Conservation (phyloP, 78 protist species). For the Monocercomonoides exilis region DNA sequence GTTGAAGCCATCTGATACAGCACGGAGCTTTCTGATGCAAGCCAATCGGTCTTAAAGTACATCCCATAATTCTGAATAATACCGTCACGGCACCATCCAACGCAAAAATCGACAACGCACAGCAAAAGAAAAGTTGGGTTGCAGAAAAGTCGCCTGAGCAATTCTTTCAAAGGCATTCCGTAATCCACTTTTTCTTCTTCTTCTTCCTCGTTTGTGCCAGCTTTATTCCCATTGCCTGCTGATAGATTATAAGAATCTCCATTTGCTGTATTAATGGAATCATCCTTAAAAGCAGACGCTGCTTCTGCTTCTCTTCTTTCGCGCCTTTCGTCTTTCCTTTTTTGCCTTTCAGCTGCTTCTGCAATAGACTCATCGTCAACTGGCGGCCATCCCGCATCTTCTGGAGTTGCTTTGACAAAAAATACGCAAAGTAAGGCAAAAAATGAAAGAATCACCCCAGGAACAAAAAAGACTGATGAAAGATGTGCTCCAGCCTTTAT, state of each 20-base stretch:
- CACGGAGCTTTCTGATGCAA: not conserved
- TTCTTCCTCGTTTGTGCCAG: not conserved
- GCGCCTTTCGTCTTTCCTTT: not conserved
- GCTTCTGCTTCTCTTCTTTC: not conserved
- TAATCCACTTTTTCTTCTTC: not conserved
- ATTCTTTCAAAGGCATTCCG: not conserved
- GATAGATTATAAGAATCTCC: no score
- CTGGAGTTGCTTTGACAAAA: constrained; percentile 14
- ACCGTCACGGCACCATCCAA: constrained; percentile 41
- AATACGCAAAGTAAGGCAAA: not conserved
- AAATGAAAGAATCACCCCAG: not conserved
- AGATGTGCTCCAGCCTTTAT: not conserved
- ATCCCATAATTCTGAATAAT: not conserved
- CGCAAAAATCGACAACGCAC: constrained; percentile 17
- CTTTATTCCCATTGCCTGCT: no score
- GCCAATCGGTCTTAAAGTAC: not conserved
- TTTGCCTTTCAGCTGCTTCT: not conserved
- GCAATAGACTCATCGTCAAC: not conserved
- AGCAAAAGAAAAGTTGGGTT: constrained; percentile 24
- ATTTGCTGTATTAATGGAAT: not conserved
- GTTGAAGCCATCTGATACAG: not conserved
- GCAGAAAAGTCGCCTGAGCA: not conserved
- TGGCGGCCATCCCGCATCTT: constrained; percentile 20
- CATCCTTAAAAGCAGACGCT: not conserved
- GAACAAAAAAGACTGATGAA: not conserved